Percentiles rank a stretch among this genome's conserved stretches.
These are phyloP conservation scores for Monosporascus ibericus DNA, from an alignment of 2,329 filamentous ascomycete species.

Conservation along the genomic window DNA sequence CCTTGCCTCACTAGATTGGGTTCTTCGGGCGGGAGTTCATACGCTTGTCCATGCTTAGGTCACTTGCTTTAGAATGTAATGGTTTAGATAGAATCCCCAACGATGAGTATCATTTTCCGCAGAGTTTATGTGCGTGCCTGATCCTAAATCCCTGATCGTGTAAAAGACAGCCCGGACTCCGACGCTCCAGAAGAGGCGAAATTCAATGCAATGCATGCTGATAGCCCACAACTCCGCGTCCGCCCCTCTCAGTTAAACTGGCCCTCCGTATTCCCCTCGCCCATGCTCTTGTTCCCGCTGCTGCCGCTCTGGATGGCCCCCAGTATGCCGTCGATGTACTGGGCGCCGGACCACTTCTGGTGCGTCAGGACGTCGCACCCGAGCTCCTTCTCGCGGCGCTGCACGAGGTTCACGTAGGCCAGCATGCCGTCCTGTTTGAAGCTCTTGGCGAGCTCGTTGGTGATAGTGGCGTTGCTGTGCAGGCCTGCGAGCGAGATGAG, in stretches of 20 bases:
- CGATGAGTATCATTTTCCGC: background rate
- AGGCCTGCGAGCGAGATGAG: slow-evolving; percentile 61
- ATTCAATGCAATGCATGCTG: background rate
- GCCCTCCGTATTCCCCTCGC: slow-evolving; percentile 83
- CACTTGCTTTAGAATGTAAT: background rate
- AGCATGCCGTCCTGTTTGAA: slow-evolving; percentile 95
- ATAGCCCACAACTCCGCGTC: background rate
- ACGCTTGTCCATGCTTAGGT: too few species aligned
- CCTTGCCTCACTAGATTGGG: too few species aligned
- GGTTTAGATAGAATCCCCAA: background rate
- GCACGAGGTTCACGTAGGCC: slow-evolving; percentile 92
- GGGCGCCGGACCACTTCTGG: slow-evolving; percentile 72
- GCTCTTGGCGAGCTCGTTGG: slow-evolving; percentile 67
- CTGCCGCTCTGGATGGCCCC: slow-evolving; percentile 89
- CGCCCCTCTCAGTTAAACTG: slow-evolving; percentile 40
- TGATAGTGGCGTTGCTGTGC: slow-evolving; percentile 59
- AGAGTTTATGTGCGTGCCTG: background rate
- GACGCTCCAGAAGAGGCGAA: background rate
- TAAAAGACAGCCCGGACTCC: background rate
- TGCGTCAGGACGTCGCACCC: slow-evolving; percentile 91
- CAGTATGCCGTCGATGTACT: slow-evolving; percentile 80
- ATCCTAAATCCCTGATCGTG: background rate
- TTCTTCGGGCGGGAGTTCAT: too few species aligned
- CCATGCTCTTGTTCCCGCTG: slow-evolving; percentile 87
- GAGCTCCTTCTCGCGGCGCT: slow-evolving; percentile 82